Percentiles rank a stretch among this genome's conserved stretches.
Conservation (phyloP, 2,329 filamentous ascomycete genomes). For the Hirsutella minnesotensis region DNA sequence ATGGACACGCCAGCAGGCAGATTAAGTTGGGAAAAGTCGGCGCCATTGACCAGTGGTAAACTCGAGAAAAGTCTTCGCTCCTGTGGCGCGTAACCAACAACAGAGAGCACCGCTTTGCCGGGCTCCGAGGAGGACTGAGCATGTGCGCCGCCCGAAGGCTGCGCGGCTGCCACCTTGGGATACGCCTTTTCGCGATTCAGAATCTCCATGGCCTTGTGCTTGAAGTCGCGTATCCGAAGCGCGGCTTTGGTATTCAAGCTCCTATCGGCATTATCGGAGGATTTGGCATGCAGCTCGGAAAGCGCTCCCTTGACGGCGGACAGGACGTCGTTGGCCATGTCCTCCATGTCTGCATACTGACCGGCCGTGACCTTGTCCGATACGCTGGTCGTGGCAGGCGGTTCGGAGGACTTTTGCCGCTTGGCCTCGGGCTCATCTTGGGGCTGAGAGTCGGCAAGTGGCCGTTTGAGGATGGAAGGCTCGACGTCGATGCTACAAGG, state of each 20-base stretch:
- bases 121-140: slow-evolving; percentile 24
- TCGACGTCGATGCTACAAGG: slow-evolving; percentile 38
- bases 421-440: slow-evolving; percentile 45
- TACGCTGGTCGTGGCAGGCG: slow-evolving; percentile 29
- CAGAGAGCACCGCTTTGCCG: slow-evolving; percentile 54
- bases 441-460: slow-evolving; percentile 29
- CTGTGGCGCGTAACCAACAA: slow-evolving; percentile 63
- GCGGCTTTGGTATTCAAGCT: slow-evolving; percentile 22
- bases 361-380: slow-evolving; percentile 40
- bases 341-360: slow-evolving; percentile 49
- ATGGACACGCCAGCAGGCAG: slow-evolving; percentile 63
- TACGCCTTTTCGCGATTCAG: slow-evolving; percentile 49
- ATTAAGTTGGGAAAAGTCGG: slow-evolving; percentile 27
- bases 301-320: slow-evolving; percentile 34
- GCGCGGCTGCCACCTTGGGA: slow-evolving; percentile 25
- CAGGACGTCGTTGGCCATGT: slow-evolving; percentile 48
- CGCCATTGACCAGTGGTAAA: slow-evolving; percentile 34
- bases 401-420: slow-evolving; percentile 44
- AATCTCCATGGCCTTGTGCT: slow-evolving; percentile 49
- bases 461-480: slow-evolving; percentile 43
- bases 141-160: slow-evolving; percentile 25
- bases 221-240: slow-evolving; percentile 42
- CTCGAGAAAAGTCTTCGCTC: slow-evolving; percentile 80
- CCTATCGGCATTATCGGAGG: slow-evolving; percentile 17
- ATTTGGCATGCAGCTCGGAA: slow-evolving; percentile 28